phyloP scores from a whole-genome alignment of 352 stramenopile species.

The Plasmopara muralis region DNA sequence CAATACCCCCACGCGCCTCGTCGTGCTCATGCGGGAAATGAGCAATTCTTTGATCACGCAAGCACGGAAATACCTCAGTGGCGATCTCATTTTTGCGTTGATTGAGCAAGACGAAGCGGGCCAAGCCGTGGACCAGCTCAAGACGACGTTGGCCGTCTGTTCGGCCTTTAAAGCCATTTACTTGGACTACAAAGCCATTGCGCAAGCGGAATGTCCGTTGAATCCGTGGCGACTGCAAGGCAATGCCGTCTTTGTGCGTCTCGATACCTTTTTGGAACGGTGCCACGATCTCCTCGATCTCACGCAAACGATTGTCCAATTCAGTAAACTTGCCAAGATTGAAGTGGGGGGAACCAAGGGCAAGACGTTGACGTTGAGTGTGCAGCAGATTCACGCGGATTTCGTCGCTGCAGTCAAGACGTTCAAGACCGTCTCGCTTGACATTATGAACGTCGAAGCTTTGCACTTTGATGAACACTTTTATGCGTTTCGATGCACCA shows the following conservation, averaged over 20 bases:
- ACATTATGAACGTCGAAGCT: conserved; percentile 97
- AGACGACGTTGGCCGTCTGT: conserved; percentile 91
- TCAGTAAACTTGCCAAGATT: conserved; percentile 97
- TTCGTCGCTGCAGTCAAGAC: conserved; percentile 92
- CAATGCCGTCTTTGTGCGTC: conserved; percentile 94
- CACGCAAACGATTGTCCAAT: conserved; percentile 97
- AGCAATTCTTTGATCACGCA: conserved; percentile 97
- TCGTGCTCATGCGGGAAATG: conserved; percentile 97
- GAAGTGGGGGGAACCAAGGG: conserved; percentile 97
- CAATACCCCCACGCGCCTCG: conserved; percentile 94
- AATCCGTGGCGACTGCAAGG: conserved; percentile 98
- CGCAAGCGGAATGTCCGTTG: conserved; percentile 94
- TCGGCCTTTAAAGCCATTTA: conserved; percentile 97
- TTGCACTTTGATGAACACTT: conserved; percentile 98
- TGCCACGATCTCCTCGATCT: conserved; percentile 97
- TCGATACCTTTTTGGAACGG: conserved; percentile 96
- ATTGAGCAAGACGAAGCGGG: conserved; percentile 96
- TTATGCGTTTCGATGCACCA: conserved; percentile 95
- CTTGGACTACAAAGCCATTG: conserved; percentile 96
- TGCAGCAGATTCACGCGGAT: conserved; percentile 94
- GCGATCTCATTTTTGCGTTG: conserved; percentile 93
- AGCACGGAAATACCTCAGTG: conserved; percentile 88
- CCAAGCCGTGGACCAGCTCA: conserved; percentile 92
- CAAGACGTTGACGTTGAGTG: conserved; percentile 89
- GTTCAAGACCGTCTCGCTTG: conserved; percentile 94